A percentile compares a stretch with the other conserved stretches of the same genome.
phyloP scores from a whole-genome alignment of 1,284 basidiomycete genomes.

The Pseudozyma tsukubaensis region DNA sequence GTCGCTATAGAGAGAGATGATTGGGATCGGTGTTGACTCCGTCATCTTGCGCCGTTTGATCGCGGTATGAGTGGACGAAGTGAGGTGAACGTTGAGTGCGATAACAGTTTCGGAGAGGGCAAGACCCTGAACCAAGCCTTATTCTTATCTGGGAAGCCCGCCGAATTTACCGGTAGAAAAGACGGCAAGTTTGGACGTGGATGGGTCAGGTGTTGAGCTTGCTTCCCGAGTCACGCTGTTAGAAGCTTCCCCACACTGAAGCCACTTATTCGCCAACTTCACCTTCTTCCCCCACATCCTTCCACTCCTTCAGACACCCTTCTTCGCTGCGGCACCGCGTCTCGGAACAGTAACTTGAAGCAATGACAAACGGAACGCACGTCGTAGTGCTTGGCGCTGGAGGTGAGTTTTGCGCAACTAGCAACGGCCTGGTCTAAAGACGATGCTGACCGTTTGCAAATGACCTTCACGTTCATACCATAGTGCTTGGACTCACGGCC shows the following conservation, averaged over 20 bases:
- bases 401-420: constrained; percentile 24
- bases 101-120: background rate
- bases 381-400: constrained; percentile 57
- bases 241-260: background rate
- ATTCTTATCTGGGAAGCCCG: constrained; percentile 1
- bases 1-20: constrained; percentile 26
- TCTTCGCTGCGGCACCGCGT: background rate
- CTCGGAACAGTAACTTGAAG: background rate
- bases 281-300: background rate
- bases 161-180: constrained; percentile 26
- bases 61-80: background rate
- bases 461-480: too few relatives aligned
- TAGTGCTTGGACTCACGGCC: constrained; percentile 71
- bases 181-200: constrained; percentile 8
- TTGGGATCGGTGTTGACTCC: constrained; percentile 37
- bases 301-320: background rate
- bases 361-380: constrained; percentile 11
- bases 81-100: background rate
- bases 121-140: constrained; percentile 11
- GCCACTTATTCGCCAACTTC: background rate
- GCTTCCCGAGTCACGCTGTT: constrained; percentile 1
- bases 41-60: constrained; percentile 9
- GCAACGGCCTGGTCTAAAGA: too few relatives aligned
- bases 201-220: background rate
- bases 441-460: background rate